These are phyloP conservation scores for Alternaria sp. DNA, from an alignment of 2,329 filamentous ascomycete species.

Conservation along the genomic window DNA sequence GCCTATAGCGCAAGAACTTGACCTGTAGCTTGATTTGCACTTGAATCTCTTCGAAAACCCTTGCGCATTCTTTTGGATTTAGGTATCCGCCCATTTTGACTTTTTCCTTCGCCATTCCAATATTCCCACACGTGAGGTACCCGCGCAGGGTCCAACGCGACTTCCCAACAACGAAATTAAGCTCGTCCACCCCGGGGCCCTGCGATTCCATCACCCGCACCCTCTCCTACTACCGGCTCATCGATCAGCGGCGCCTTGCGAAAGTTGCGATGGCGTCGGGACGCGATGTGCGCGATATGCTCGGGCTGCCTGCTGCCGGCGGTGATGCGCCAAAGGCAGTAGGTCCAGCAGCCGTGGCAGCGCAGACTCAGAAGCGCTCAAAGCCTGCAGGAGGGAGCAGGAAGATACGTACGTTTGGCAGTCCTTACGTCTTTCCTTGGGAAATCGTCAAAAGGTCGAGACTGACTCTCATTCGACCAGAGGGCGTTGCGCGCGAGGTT, in stretches of 20 bases:
- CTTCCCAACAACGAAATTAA: slow-evolving; percentile 20
- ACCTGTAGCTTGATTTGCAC: neutral
- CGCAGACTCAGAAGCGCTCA: slow-evolving; percentile 72
- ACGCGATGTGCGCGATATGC: slow-evolving; percentile 82
- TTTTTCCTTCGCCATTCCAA: neutral
- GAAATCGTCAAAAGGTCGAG: slow-evolving; percentile 26
- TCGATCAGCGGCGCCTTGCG: slow-evolving; percentile 25
- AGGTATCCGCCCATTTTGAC: slow-evolving; percentile 3
- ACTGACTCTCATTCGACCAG: slow-evolving; percentile 34
- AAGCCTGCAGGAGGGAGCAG: slow-evolving; percentile 65
- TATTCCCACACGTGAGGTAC: slow-evolving; percentile 16
- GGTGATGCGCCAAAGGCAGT: slow-evolving; percentile 50
- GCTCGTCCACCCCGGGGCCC: slow-evolving; percentile 30
- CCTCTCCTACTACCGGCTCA: slow-evolving; percentile 20
- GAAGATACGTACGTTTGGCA: slow-evolving; percentile 56
- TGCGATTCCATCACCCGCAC: slow-evolving; percentile 34
- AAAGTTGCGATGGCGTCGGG: slow-evolving; percentile 45
- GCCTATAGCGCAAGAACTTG: slow-evolving; percentile 13
- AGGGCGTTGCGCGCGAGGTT: slow-evolving; percentile 51
- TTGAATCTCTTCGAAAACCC: neutral
- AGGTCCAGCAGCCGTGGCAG: slow-evolving; percentile 14
- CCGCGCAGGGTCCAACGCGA: slow-evolving; percentile 18
- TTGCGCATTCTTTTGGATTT: slow-evolving; percentile 6
- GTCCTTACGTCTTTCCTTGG: slow-evolving; percentile 20
- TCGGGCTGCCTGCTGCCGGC: slow-evolving; percentile 71